Evolutionary conservation across 495 filamentous ascomycete genomes (phyloP).

Genomic region (Cudoniella acicularis): DNA sequence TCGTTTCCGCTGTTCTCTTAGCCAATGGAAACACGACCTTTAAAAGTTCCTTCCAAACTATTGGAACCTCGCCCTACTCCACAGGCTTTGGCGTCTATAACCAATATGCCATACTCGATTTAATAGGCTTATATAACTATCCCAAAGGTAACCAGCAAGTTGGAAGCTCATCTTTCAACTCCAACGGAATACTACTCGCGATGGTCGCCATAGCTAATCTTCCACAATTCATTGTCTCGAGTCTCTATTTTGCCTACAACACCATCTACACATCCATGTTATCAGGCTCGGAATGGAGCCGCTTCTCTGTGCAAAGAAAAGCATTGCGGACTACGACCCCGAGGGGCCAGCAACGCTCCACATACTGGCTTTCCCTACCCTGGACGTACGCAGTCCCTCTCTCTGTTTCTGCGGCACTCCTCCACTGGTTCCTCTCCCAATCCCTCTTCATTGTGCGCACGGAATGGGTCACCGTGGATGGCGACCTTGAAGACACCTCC

Average conservation of each 20-base stretch:
- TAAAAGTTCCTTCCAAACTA: neutral
- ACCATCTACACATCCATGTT: conserved; percentile 32
- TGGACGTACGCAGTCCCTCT: conserved; percentile 40
- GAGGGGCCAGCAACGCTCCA: conserved; percentile 31
- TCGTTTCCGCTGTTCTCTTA: neutral
- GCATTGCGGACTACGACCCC: conserved; percentile 45
- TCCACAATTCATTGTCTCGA: conserved; percentile 39
- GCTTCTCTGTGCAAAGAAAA: conserved; percentile 23
- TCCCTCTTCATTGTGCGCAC: conserved; percentile 21
- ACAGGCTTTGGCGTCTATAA: conserved; percentile 12
- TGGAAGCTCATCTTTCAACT: neutral
- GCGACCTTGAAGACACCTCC: neutral
- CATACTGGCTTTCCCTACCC: conserved; percentile 44
- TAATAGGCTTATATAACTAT: neutral
- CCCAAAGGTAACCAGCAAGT: too few species aligned
- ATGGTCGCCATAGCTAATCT: conserved; percentile 34
- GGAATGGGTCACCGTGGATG: conserved; percentile 1
- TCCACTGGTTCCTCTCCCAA: conserved; percentile 25
- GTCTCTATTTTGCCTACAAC: conserved; percentile 35
- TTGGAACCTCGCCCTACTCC: neutral
- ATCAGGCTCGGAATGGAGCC: conserved; percentile 26
- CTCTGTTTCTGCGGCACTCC: conserved; percentile 11
- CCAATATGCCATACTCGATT: neutral
- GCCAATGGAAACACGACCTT: neutral
- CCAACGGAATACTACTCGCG: neutral